phyloP scores from a whole-genome alignment of 2,329 filamentous ascomycete genomes.

The Mollisiaceae sp. region DNA sequence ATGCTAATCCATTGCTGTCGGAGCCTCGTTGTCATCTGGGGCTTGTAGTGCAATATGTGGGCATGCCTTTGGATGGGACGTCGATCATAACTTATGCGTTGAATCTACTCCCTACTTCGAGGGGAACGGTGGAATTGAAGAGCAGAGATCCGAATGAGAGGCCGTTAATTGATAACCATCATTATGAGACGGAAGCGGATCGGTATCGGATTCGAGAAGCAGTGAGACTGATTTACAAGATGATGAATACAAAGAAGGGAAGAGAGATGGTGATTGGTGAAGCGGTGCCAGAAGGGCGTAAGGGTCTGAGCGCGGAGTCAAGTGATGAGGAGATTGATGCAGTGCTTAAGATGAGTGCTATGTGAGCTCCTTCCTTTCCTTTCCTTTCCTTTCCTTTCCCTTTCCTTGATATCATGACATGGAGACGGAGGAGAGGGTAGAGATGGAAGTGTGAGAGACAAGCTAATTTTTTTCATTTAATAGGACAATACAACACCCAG shows the following conservation, averaged over 20 bases:
- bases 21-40: background rate
- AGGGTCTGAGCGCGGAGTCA: slow-evolving; percentile 48
- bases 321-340: slow-evolving; percentile 52
- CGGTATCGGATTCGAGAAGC: background rate
- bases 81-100: slow-evolving; percentile 15
- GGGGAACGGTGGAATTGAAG: slow-evolving; percentile 63
- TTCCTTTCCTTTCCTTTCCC: background rate
- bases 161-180: slow-evolving; percentile 66
- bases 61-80: slow-evolving; percentile 21
- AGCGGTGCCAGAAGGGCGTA: slow-evolving; percentile 16
- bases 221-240: background rate
- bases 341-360: slow-evolving; percentile 54
- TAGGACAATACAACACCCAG: slow-evolving; percentile 56
- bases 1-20: background rate
- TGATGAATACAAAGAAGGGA: slow-evolving; percentile 18
- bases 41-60: slow-evolving; percentile 5
- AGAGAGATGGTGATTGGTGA: slow-evolving; percentile 20
- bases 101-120: slow-evolving; percentile 18
- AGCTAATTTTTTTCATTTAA: background rate
- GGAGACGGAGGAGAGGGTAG: background rate
- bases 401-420: no score
- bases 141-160: slow-evolving; percentile 65
- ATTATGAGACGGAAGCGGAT: slow-evolving; percentile 47
- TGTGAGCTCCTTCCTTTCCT: slow-evolving; percentile 50
- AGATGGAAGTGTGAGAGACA: slow-evolving; percentile 33